phyloP scores from a whole-genome alignment of 2,329 filamentous ascomycete species.

The Penicillium janthinellum region DNA sequence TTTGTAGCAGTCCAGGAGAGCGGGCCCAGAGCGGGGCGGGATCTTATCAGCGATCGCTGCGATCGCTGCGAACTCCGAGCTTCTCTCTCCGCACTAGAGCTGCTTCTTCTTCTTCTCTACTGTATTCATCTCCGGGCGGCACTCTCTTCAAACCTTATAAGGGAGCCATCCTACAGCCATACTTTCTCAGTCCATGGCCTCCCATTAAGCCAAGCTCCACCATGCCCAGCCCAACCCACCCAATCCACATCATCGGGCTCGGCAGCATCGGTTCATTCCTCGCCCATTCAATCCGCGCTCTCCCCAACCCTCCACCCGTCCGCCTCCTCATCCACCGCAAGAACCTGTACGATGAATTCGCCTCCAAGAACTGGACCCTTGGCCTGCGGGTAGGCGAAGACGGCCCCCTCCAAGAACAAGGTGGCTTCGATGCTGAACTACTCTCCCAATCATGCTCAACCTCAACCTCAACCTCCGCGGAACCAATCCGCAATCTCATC shows the following conservation, averaged over 20 bases:
- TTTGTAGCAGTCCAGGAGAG: no score
- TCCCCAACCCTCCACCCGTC: conserved; percentile 21
- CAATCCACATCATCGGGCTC: conserved; percentile 23
- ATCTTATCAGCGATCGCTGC: background rate
- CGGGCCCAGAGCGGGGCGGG: background rate
- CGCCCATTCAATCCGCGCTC: conserved; percentile 22
- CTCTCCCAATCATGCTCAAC: background rate
- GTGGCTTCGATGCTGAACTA: conserved; percentile 11
- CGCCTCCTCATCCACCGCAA: conserved; percentile 24
- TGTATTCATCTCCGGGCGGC: background rate
- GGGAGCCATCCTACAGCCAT: no score
- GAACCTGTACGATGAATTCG: conserved; percentile 18
- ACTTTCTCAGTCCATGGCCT: background rate
- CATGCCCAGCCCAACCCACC: conserved; percentile 8
- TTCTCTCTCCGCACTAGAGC: background rate
- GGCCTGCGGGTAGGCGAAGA: conserved; percentile 16
- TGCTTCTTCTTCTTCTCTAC: background rate
- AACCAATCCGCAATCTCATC: conserved; percentile 18
- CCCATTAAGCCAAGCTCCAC: background rate
- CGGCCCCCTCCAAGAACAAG: conserved; percentile 8
- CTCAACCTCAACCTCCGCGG: background rate
- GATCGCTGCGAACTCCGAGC: background rate
- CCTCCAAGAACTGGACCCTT: conserved; percentile 16
- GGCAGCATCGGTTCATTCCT: conserved; percentile 27
- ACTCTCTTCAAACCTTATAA: background rate